Conservation (phyloP, 192 early-diverging fungal species). For the Umbelopsis sp. region DNA sequence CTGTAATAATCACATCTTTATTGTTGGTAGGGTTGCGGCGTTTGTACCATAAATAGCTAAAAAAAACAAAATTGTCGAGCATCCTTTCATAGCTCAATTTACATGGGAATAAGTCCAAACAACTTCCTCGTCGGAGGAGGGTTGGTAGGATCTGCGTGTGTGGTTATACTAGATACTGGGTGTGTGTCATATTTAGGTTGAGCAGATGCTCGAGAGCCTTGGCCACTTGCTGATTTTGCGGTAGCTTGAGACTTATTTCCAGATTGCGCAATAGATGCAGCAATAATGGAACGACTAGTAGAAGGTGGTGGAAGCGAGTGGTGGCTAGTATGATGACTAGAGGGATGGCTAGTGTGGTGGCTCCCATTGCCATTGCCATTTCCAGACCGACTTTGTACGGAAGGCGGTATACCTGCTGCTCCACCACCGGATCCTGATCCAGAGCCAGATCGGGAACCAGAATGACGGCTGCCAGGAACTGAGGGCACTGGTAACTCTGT, state of each 20-base stretch:
- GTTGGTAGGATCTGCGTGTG: neutral
- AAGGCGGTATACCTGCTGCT: neutral
- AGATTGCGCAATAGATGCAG: neutral
- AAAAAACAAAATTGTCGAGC: neutral
- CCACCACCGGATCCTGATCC: too few relatives aligned
- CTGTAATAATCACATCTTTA: too few relatives aligned
- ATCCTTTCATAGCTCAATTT: neutral
- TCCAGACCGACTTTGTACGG: neutral
- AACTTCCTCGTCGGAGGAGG: neutral
- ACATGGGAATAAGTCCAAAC: conserved; percentile 12
- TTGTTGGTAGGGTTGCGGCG: neutral
- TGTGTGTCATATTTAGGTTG: neutral
- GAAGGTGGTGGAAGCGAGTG: neutral
- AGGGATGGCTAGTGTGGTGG: neutral
- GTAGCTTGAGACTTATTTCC: neutral
- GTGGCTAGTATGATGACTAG: conserved; percentile 1
- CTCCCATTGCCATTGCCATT: neutral
- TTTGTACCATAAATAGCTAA: conserved; percentile 4
- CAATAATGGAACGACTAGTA: neutral
- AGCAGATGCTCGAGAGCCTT: neutral
- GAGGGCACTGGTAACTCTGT: neutral
- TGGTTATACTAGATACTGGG: neutral
- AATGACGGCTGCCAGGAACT: neutral
- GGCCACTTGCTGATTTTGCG: neutral
- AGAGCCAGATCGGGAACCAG: neutral